phyloP scores from a whole-genome alignment of 305 asterid species.

The Solanum aculeatissimum region DNA sequence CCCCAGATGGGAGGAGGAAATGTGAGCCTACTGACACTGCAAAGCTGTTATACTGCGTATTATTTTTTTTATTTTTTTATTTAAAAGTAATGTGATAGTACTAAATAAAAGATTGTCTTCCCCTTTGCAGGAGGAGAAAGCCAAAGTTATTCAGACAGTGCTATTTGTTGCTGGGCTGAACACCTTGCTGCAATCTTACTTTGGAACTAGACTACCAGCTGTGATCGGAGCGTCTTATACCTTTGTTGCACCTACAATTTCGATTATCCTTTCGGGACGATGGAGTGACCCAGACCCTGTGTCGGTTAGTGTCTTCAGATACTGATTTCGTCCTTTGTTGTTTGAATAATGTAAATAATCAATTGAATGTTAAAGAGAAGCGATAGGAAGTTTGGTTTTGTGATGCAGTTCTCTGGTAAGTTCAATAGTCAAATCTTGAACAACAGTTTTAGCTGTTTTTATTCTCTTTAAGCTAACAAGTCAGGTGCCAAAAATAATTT shows the following conservation, averaged over 20 bases:
- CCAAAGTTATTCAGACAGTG: conserved; percentile 78
- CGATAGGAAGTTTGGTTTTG: not conserved
- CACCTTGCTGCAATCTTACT: conserved; percentile 73
- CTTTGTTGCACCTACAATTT: conserved; percentile 82
- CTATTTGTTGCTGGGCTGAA: conserved; percentile 88
- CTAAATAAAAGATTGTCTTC: not conserved
- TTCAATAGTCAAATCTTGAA: not conserved
- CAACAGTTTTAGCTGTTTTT: no score
- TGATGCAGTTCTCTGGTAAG: not conserved
- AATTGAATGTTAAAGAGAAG: not conserved
- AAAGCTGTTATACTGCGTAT: not conserved
- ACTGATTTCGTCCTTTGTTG: not conserved
- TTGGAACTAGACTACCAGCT: conserved; percentile 85
- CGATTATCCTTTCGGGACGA: conserved; percentile 81
- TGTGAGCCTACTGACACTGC: conserved; percentile 29
- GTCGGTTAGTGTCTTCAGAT: conserved; percentile 25
- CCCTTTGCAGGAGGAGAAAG: conserved; percentile 72
- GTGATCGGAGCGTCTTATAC: conserved; percentile 92
- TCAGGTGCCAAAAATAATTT: not conserved
- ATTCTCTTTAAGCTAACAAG: not conserved
- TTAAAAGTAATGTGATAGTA: not conserved
- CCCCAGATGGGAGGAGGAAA: conserved; percentile 99
- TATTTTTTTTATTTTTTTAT: not conserved
- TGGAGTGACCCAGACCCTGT: conserved; percentile 78
- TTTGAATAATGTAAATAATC: not conserved